Conservation (phyloP, 2,329 filamentous ascomycete species). For the Emmonsiellopsis sp. region DNA sequence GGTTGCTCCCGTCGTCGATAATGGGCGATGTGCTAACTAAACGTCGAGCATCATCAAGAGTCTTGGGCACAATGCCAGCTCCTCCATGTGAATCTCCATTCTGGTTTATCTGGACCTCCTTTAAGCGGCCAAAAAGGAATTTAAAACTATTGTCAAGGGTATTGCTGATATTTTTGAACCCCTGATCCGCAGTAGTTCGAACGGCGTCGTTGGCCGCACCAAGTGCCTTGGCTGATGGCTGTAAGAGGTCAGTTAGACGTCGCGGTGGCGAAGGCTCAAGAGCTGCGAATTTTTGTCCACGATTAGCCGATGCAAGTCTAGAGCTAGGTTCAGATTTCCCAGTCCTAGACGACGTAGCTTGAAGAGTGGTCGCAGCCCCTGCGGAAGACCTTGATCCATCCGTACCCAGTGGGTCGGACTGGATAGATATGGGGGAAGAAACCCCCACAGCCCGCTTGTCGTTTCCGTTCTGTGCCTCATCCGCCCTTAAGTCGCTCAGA, state of each 20-base stretch:
- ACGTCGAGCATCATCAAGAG: conserved; percentile 83
- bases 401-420: conserved; percentile 15
- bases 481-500: conserved; percentile 73
- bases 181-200: conserved; percentile 80
- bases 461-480: conserved; percentile 64
- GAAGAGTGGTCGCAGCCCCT: conserved; percentile 9
- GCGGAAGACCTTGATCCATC: conserved; percentile 6
- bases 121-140: conserved; percentile 80
- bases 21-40: conserved; percentile 55
- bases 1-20: conserved; percentile 42
- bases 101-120: conserved; percentile 52
- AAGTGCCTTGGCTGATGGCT: conserved; percentile 71
- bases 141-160: conserved; percentile 89
- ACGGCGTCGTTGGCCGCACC: conserved; percentile 77
- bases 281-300: conserved; percentile 13
- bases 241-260: conserved; percentile 75
- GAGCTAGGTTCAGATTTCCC: conserved; percentile 7
- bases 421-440: conserved; percentile 18
- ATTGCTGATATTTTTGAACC: conserved; percentile 82
- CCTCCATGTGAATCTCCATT: conserved; percentile 35
- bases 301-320: neutral
- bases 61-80: conserved; percentile 62
- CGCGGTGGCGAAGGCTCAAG: conserved; percentile 53
- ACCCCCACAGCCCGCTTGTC: conserved; percentile 42
- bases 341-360: conserved; percentile 20